Evolutionary conservation across 1,139 yeast genomes (phyloP).

Genomic region (Debaryomyces singareniensis): DNA sequence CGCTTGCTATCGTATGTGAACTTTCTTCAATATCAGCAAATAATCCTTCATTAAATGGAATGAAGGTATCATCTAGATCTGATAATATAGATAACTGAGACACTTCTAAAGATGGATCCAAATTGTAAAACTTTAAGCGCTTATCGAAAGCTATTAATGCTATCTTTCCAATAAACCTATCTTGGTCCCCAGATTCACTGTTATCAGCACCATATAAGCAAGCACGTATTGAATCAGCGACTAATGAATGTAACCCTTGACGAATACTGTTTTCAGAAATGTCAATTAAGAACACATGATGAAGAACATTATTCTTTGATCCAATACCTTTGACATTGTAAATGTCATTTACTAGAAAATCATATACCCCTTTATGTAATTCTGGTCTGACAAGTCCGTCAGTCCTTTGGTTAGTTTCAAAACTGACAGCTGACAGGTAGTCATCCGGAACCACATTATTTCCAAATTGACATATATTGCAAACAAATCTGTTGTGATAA

Average conservation of each 20-base stretch:
- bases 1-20: conserved; percentile 55
- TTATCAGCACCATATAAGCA: conserved; percentile 27
- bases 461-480: conserved; percentile 81
- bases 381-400: conserved; percentile 71
- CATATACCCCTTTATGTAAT: conserved; percentile 78
- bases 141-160: conserved; percentile 78
- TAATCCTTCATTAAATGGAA: conserved; percentile 74
- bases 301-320: conserved; percentile 35
- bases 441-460: conserved; percentile 66
- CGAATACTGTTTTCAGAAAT: conserved; percentile 58
- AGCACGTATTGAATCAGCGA: conserved; percentile 68
- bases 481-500: conserved; percentile 58
- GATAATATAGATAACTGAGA: conserved; percentile 63
- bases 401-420: conserved; percentile 46
- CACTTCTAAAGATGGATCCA: conserved; percentile 47
- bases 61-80: conserved; percentile 74
- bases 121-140: conserved; percentile 66
- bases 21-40: conserved; percentile 76
- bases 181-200: conserved; percentile 8
- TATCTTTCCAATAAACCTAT: conserved; percentile 29
- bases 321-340: conserved; percentile 49
- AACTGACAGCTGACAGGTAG: conserved; percentile 59
- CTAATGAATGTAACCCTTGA: conserved; percentile 57
- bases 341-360: conserved; percentile 67
- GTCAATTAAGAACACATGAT: conserved; percentile 76